Base-by-base conservation (phyloP, 495 filamentous ascomycete species). In the Penicillium argentinense region DNA sequence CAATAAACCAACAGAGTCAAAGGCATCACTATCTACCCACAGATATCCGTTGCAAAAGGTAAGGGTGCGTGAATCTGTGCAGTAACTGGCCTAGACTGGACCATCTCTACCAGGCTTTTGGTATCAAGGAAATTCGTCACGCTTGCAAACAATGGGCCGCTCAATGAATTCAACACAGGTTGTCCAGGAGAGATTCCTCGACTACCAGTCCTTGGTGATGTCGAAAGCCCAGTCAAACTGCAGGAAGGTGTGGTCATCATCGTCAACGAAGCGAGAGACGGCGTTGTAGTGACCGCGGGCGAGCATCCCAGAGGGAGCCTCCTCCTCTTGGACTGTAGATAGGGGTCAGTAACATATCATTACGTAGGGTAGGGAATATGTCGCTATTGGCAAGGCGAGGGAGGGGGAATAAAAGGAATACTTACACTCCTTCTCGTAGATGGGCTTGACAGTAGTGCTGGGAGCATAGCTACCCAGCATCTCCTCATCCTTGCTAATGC, bases 401-500 rank as follows among this genome's bases (percentile, higher is more conserved):
- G 8, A 24, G 32, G 14, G 13, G 9, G 17, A 12, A 17, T 5
- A 42, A 22, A n/a, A 43, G n/a, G 34, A 9, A 30, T 28, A 75
- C 88, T 77, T 78, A 96, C 93, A 97, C 55, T 82, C 85, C 78
- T 96, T 97, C 67, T 83, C 83, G 68, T 97, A 95, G 37, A 81
- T 50, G 2, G 88, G 87, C 64, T 86, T 89, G 57, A 86, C 82
- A 23, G 84, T 81, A 5, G 93, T 96, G 69, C 84, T 96, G 21
- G 93, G 93, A 17, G 88, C 84, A 64, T 88, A 98, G 45, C 87
- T 91, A 41, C 93, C 92, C 73, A 98, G 85, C 93, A 98, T 98
- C 77, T 97, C 91, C 60, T 92, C 80, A 47, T 89, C 83, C 82
- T 95, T 97, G 73, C 84, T 85, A 27, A 93, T 81, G 17, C 79